Conservation (phyloP, 495 filamentous ascomycete genomes). For the Cercophora samala region DNA sequence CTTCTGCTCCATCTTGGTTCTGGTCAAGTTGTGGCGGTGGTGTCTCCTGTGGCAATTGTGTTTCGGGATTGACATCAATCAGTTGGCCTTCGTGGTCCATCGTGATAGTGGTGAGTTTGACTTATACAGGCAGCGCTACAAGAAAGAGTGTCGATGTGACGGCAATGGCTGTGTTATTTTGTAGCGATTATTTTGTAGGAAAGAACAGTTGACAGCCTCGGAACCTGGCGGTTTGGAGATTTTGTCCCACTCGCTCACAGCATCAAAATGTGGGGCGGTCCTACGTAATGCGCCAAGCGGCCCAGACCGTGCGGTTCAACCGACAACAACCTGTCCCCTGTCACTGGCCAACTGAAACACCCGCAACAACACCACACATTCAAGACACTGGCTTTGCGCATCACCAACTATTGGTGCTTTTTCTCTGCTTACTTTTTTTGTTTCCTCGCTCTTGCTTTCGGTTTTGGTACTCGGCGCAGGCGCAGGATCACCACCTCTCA, state of each 20-base stretch:
- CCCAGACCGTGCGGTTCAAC: neutral
- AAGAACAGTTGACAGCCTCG: neutral
- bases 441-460: neutral
- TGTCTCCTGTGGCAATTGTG: neutral
- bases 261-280: neutral
- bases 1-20: neutral
- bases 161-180: conserved; percentile 2
- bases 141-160: neutral
- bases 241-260: neutral
- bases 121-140: neutral
- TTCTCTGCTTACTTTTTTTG: neutral
- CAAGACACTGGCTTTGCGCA: neutral
- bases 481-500: neutral
- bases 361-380: conserved; percentile 6
- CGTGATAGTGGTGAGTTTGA: neutral
- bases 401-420: neutral
- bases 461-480: neutral
- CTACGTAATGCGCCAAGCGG: conserved; percentile 13
- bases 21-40: neutral
- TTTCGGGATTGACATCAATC: neutral
- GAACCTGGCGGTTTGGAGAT: neutral
- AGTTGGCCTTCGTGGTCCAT: conserved; percentile 4
- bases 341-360: conserved; percentile 12
- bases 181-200: conserved; percentile 1
- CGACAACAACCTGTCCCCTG: neutral